These are phyloP conservation scores for Protostelium mycophagum DNA, from an alignment of 78 protist species.

Conservation along the genomic window DNA sequence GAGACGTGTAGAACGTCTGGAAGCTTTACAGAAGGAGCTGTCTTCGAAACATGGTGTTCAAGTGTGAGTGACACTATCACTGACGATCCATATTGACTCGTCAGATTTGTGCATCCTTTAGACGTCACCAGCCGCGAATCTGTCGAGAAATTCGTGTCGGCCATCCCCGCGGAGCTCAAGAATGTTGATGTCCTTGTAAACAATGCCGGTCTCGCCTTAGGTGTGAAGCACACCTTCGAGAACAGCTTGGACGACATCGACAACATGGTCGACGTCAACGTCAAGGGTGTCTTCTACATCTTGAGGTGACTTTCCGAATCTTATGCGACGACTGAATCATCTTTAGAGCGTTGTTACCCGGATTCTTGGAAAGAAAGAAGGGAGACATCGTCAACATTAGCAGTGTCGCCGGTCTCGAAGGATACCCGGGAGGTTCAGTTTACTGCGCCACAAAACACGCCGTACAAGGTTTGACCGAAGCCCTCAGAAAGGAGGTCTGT, in stretches of 20 bases:
- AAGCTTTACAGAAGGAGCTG: slow-evolving; percentile 1
- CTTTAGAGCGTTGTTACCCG: slow-evolving; percentile 27
- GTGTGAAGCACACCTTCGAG: slow-evolving; percentile 16
- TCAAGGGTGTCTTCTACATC: slow-evolving; percentile 44
- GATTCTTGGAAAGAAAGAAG: slow-evolving; percentile 24
- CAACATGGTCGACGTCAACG: slow-evolving; percentile 40
- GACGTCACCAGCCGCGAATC: slow-evolving; percentile 41
- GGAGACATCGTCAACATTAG: slow-evolving; percentile 69
- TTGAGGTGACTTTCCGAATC: not conserved
- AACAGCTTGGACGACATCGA: slow-evolving; percentile 7
- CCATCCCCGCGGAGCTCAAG: slow-evolving; percentile 27
- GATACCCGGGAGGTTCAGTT: slow-evolving; percentile 49
- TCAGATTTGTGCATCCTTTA: slow-evolving; percentile 15
- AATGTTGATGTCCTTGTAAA: slow-evolving; percentile 44
- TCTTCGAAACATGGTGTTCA: not conserved
- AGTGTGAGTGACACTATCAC: not conserved
- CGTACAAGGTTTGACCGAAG: slow-evolving; percentile 60
- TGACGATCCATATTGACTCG: not conserved
- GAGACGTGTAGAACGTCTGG: slow-evolving; percentile 55
- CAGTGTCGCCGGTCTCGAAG: slow-evolving; percentile 61
- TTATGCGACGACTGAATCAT: not conserved
- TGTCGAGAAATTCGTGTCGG: slow-evolving; percentile 20
- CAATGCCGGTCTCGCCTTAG: slow-evolving; percentile 67
- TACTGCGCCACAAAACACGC: slow-evolving; percentile 79
- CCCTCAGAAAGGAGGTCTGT: slow-evolving; percentile 51